Conservation (phyloP, 2,329 filamentous ascomycete species). For the Cytospora schulzeri region DNA sequence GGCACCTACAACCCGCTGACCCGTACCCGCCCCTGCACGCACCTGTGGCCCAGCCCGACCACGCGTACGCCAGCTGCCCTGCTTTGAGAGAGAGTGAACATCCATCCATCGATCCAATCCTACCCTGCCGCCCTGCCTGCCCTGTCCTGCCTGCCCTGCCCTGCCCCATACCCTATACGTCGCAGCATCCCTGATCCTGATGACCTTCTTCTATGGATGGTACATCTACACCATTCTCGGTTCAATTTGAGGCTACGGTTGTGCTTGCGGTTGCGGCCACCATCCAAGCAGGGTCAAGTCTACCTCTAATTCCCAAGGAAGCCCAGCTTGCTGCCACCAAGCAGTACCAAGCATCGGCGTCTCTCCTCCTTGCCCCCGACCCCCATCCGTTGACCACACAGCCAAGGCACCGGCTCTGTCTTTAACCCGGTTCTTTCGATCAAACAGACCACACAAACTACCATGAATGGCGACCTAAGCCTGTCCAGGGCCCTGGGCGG, state of each 20-base stretch:
- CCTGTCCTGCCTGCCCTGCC: slow-evolving; percentile 17
- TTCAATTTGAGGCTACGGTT: slow-evolving; percentile 26
- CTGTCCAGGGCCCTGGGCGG: slow-evolving; percentile 91
- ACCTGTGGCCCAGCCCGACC: slow-evolving; percentile 7
- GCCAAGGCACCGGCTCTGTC: slow-evolving; percentile 24
- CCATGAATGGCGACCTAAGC: slow-evolving; percentile 90
- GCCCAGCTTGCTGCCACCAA: slow-evolving; percentile 19
- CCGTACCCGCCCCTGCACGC: slow-evolving; percentile 21
- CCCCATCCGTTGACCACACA: slow-evolving; percentile 15
- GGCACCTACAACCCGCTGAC: slow-evolving; percentile 1
- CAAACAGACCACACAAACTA: slow-evolving; percentile 31
- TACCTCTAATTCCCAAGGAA: slow-evolving; percentile 17
- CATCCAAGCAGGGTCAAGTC: slow-evolving; percentile 22
- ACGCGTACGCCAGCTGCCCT: slow-evolving; percentile 26
- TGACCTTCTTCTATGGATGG: slow-evolving; percentile 25
- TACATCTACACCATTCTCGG: slow-evolving; percentile 23
- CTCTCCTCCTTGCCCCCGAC: slow-evolving; percentile 13
- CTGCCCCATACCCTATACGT: slow-evolving; percentile 3
- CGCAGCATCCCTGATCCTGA: slow-evolving; percentile 26
- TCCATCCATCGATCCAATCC: slow-evolving; percentile 11
- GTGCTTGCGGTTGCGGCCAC: slow-evolving; percentile 21
- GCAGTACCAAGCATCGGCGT: slow-evolving; percentile 1
- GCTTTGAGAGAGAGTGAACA: slow-evolving; percentile 20
- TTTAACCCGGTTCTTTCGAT: slow-evolving; percentile 23
- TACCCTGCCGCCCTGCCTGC: slow-evolving; percentile 10